Percentiles rank a stretch among this genome's conserved stretches.
These are phyloP conservation scores for Vachellia pachyceras DNA, from an alignment of 306 rosid genomes.

Conservation along the genomic window DNA sequence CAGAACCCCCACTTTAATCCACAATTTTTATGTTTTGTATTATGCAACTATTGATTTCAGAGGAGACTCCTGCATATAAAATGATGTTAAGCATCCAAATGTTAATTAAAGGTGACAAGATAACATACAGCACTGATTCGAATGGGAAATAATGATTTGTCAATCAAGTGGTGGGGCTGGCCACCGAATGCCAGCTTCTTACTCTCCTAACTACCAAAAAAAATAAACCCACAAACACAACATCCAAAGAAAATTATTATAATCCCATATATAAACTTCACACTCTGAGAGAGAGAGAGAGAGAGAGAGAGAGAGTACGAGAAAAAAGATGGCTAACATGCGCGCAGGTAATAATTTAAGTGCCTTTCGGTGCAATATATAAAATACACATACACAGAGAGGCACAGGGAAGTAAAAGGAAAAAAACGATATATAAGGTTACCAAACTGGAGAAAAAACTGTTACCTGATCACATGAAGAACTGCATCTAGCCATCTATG, in stretches of 20 bases:
- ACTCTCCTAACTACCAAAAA: neutral
- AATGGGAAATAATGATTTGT: neutral
- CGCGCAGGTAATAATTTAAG: neutral
- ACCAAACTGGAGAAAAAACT: neutral
- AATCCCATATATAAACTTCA: neutral
- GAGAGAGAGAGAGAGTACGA: neutral
- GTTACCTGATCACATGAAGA: too few relatives aligned
- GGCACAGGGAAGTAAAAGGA: too few relatives aligned
- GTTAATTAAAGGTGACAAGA: too few relatives aligned
- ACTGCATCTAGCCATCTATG: too few relatives aligned
- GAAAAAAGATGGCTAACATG: neutral
- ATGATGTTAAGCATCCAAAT: too few relatives aligned
- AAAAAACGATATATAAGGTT: neutral
- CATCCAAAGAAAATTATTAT: neutral
- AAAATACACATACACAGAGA: neutral
- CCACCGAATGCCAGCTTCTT: neutral
- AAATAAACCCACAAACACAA: neutral
- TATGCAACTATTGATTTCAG: too few relatives aligned
- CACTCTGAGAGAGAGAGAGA: too few relatives aligned
- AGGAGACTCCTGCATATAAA: too few relatives aligned
- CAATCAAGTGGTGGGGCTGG: neutral
- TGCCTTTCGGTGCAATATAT: neutral
- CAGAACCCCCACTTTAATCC: too few relatives aligned
- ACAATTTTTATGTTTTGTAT: too few relatives aligned
- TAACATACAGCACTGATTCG: neutral